phyloP scores from a whole-genome alignment of 2,329 filamentous ascomycete genomes.

The Clarireedia monteithiana region DNA sequence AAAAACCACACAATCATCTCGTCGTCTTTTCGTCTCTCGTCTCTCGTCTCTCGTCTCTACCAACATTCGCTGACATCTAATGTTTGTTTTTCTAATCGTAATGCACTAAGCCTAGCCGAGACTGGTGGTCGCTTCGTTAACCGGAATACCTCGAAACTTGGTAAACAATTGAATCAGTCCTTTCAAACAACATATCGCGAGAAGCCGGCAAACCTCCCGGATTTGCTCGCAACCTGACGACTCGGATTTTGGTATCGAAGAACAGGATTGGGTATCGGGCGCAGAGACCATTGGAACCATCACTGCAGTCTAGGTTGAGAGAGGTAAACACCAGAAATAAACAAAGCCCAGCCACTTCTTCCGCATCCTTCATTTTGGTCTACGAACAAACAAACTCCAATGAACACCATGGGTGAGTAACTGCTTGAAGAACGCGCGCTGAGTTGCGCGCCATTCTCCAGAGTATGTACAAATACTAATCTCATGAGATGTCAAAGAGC shows the following conservation, averaged over 20 bases:
- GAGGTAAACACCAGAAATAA: conserved; percentile 14
- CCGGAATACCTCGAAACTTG: conserved; percentile 8
- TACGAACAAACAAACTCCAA: conserved; percentile 6
- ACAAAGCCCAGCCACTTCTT: conserved; percentile 20
- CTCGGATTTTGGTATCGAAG: conserved; percentile 2
- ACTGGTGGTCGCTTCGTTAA: conserved; percentile 9
- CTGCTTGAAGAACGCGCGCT: conserved; percentile 2
- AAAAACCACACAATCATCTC: no score
- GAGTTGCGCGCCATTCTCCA: background rate
- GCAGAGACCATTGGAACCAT: background rate
- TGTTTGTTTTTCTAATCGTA: conserved; percentile 5
- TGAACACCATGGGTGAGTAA: conserved; percentile 25
- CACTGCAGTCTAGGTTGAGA: background rate
- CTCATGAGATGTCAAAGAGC: conserved; percentile 19
- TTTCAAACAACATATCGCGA: conserved; percentile 9
- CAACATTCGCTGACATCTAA: background rate
- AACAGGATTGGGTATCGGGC: background rate
- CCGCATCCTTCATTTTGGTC: conserved; percentile 1
- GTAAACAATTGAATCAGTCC: conserved; percentile 10
- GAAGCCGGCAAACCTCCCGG: conserved; percentile 2
- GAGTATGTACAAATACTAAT: conserved; percentile 13
- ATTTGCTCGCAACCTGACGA: background rate
- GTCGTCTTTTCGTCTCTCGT: no score
- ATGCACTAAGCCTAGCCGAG: background rate
- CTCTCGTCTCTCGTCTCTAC: no score